Percentiles rank a stretch among this genome's conserved stretches.
Evolutionary conservation across 345 rosid species (phyloP).

Genomic region (Rhizophora mangle): DNA sequence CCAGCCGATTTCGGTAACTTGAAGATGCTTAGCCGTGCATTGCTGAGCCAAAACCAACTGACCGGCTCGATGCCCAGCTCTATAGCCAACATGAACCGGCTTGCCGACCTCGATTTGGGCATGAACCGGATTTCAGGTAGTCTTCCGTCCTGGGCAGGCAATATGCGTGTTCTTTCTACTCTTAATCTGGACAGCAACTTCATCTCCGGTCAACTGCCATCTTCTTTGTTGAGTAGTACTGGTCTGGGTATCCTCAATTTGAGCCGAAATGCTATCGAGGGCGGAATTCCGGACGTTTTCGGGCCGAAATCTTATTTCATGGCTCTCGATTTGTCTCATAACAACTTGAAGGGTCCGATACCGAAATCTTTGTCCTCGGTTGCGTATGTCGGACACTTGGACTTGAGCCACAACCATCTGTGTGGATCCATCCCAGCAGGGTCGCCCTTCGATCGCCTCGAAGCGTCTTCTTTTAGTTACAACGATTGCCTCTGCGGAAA

Average conservation of each 20-base stretch:
- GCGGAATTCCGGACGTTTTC: conserved; percentile 77
- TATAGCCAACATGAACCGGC: conserved; percentile 50
- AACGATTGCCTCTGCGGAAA: conserved; percentile 87
- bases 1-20: conserved; percentile 68
- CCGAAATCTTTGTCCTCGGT: conserved; percentile 62
- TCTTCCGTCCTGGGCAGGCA: conserved; percentile 62
- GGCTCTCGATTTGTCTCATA: conserved; percentile 76
- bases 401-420: conserved; percentile 81
- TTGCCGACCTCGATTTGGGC: conserved; percentile 84
- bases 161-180: conserved; percentile 74
- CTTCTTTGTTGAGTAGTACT: conserved; percentile 41
- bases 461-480: conserved; percentile 56
- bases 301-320: conserved; percentile 60
- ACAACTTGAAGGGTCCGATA: conserved; percentile 59
- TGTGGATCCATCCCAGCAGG: conserved; percentile 86
- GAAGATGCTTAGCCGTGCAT: conserved; percentile 72
- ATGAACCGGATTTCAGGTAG: conserved; percentile 57
- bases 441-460: conserved; percentile 70
- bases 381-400: conserved; percentile 68
- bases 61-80: conserved; percentile 69
- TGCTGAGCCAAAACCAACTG: conserved; percentile 65
- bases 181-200: conserved; percentile 63
- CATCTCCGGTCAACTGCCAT: conserved; percentile 59
- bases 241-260: conserved; percentile 69
- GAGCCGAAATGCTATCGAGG: conserved; percentile 73